A percentile compares a stretch with the other conserved stretches of the same genome.
These are phyloP conservation scores for Shiraia bambusicola DNA, from an alignment of 2,329 filamentous ascomycete genomes.

Conservation along the genomic window DNA sequence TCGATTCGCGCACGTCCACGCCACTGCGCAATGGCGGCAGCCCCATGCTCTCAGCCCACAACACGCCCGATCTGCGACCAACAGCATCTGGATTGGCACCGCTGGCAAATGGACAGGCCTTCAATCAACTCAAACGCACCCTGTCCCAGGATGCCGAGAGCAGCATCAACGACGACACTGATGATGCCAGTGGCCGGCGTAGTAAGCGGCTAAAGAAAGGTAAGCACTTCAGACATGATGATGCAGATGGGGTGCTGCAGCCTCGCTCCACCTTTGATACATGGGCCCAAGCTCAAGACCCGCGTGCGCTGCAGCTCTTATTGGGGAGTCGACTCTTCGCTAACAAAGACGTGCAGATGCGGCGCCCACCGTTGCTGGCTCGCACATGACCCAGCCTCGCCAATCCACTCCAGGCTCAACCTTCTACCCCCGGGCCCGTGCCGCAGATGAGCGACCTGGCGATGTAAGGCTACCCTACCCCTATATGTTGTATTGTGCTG, in stretches of 20 bases:
- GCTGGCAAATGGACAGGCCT: conserved; percentile 53
- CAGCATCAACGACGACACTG: conserved; percentile 59
- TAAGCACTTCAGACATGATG: conserved; percentile 45
- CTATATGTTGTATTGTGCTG: conserved; percentile 22
- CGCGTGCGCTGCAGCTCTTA: conserved; percentile 12
- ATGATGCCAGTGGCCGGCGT: conserved; percentile 60
- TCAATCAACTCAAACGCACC: conserved; percentile 73
- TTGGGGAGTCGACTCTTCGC: conserved; percentile 23
- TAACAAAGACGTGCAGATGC: conserved; percentile 48
- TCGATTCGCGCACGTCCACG: conserved; percentile 58
- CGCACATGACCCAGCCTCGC: conserved; percentile 93
- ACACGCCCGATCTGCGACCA: conserved; percentile 65
- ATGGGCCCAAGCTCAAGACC: conserved; percentile 21
- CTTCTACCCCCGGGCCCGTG: conserved; percentile 56
- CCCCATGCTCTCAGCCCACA: conserved; percentile 64
- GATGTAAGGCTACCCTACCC: conserved; percentile 48
- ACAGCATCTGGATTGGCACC: conserved; percentile 50
- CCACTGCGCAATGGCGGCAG: conserved; percentile 63
- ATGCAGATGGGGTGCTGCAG: conserved; percentile 17
- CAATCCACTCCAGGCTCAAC: conserved; percentile 69
- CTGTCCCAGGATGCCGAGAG: conserved; percentile 58
- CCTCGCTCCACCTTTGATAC: conserved; percentile 17
- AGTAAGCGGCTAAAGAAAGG: conserved; percentile 93
- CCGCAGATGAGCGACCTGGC: conserved; percentile 55
- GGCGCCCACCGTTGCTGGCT: conserved; percentile 84